A percentile compares a stretch with the other conserved stretches of the same genome.
phyloP scores from a whole-genome alignment of 441 rosid species.

The Manihot esculenta region DNA sequence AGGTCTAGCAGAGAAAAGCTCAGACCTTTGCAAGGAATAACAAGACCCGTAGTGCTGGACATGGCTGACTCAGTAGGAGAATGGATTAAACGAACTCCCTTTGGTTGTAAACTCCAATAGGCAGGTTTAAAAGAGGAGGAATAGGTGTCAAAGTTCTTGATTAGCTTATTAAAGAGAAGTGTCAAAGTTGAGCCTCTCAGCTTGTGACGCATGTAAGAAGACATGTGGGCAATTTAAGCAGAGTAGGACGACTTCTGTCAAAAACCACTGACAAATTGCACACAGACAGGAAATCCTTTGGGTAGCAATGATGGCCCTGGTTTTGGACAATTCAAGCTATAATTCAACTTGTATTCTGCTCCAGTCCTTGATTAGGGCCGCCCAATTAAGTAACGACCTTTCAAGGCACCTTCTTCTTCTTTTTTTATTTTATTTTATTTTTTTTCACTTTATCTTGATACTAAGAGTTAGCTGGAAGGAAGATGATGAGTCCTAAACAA shows the following conservation, averaged over 20 bases:
- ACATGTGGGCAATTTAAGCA: too few relatives aligned
- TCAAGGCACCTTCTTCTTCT: background rate
- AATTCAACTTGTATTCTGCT: background rate
- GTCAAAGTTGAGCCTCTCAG: background rate
- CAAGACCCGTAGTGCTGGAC: slow-evolving; percentile 24
- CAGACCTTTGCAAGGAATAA: slow-evolving; percentile 24
- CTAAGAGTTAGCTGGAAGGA: background rate
- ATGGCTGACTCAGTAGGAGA: slow-evolving; percentile 11
- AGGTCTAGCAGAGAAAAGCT: background rate
- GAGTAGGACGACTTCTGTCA: too few relatives aligned
- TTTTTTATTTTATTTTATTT: too few relatives aligned
- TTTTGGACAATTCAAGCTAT: background rate
- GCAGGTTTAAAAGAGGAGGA: background rate
- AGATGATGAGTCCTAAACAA: background rate
- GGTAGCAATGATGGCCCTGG: background rate
- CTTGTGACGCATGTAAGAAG: background rate
- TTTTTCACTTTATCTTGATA: background rate
- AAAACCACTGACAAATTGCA: background rate
- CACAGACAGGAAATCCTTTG: background rate
- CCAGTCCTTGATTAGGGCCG: background rate
- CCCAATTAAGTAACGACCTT: background rate
- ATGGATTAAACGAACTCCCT: background rate
- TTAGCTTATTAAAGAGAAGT: background rate
- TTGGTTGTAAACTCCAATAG: background rate
- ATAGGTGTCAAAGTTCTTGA: too few relatives aligned